Conservation (phyloP, 2,329 filamentous ascomycete genomes). For the Allantophomopsis lycopodina region DNA sequence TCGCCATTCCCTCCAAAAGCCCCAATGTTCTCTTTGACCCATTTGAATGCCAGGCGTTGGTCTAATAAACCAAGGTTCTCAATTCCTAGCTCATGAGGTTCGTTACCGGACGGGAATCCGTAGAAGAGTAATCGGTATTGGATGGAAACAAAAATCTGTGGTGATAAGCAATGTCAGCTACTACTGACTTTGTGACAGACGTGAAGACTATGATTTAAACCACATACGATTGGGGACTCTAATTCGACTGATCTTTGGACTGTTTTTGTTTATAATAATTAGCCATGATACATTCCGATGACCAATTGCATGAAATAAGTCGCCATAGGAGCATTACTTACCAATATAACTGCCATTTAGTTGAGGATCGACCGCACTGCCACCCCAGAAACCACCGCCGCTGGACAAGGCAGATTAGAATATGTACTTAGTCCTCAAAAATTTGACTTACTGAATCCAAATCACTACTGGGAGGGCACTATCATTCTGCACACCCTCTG, state of each 20-base stretch:
- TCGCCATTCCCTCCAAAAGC: slow-evolving; percentile 26
- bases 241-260: neutral
- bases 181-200: neutral
- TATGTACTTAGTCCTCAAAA: too few species aligned
- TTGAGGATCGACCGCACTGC: too few species aligned
- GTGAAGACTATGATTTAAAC: neutral
- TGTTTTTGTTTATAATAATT: neutral
- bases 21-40: slow-evolving; percentile 20
- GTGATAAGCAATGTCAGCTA: neutral
- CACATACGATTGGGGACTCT: slow-evolving; percentile 1
- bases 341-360: too few species aligned
- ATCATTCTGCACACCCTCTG: too few species aligned
- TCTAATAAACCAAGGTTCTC: slow-evolving; percentile 1
- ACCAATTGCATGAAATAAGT: too few species aligned
- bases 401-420: too few species aligned
- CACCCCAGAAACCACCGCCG: too few species aligned
- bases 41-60: slow-evolving; percentile 30
- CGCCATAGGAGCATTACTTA: too few species aligned
- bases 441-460: too few species aligned
- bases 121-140: slow-evolving; percentile 1
- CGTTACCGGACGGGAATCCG: slow-evolving; percentile 1
- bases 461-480: too few species aligned
- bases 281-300: too few species aligned
- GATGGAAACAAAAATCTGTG: slow-evolving; percentile 1
- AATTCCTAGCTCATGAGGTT: slow-evolving; percentile 27